These are phyloP conservation scores for Fusarium abutilonis DNA, from an alignment of 2,329 filamentous ascomycete species.

Conservation along the genomic window DNA sequence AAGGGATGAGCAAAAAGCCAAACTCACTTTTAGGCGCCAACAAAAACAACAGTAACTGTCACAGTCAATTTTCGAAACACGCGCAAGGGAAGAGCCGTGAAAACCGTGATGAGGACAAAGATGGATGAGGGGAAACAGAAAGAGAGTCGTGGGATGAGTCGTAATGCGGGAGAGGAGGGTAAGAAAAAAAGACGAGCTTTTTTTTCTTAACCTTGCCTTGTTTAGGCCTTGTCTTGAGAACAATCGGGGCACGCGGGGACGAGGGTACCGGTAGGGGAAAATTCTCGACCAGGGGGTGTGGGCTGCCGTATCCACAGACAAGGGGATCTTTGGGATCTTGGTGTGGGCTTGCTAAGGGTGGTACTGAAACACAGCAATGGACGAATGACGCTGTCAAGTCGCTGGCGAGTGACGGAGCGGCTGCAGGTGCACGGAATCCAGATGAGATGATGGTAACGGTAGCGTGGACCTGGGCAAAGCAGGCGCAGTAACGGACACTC, in stretches of 20 bases:
- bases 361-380: slow-evolving; percentile 47
- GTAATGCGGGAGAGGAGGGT: slow-evolving; percentile 45
- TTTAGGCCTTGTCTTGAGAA: slow-evolving; percentile 48
- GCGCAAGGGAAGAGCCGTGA: slow-evolving; percentile 59
- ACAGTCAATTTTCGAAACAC: slow-evolving; percentile 57
- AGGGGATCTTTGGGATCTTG: slow-evolving; percentile 48
- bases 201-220: slow-evolving; percentile 49
- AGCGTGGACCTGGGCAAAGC: slow-evolving; percentile 37
- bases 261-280: slow-evolving; percentile 49
- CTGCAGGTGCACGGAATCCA: slow-evolving; percentile 44
- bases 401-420: slow-evolving; percentile 42
- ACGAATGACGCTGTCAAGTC: slow-evolving; percentile 44
- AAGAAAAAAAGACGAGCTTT: slow-evolving; percentile 50
- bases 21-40: slow-evolving; percentile 66
- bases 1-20: slow-evolving; percentile 29
- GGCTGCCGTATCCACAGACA: slow-evolving; percentile 46
- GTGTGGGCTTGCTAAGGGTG: slow-evolving; percentile 43
- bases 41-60: slow-evolving; percentile 59
- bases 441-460: slow-evolving; percentile 43
- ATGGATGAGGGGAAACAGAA: slow-evolving; percentile 49
- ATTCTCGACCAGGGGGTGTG: slow-evolving; percentile 47
- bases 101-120: slow-evolving; percentile 52
- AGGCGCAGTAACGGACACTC: slow-evolving; percentile 43
- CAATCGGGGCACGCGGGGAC: slow-evolving; percentile 47
- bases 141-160: slow-evolving; percentile 50